Evolutionary conservation across 2,329 filamentous ascomycete species (phyloP).

Genomic region (Hypoxylon sp.): DNA sequence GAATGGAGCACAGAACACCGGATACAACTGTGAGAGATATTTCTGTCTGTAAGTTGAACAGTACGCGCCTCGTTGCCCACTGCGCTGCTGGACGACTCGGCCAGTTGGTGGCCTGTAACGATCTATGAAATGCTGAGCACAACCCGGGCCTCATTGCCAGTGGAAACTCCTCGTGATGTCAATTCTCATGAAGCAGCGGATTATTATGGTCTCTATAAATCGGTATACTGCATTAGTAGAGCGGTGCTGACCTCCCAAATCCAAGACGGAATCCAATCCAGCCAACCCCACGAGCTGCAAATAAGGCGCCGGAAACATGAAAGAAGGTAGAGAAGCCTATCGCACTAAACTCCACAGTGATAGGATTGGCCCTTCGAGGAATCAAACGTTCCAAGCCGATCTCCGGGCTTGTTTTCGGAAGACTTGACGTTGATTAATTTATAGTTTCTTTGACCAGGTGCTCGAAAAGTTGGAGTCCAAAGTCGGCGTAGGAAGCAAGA

Average conservation of each 20-base stretch:
- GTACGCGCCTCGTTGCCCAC: neutral
- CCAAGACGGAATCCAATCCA: neutral
- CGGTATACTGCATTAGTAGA: neutral
- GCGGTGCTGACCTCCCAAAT: too few species aligned
- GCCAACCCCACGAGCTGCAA: neutral
- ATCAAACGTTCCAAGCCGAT: too few species aligned
- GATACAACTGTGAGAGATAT: neutral
- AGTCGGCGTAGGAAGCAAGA: too few species aligned
- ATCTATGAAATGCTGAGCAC: neutral
- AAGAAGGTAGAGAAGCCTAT: neutral
- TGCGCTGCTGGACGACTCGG: neutral
- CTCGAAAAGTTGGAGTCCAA: too few species aligned
- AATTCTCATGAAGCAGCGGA: neutral
- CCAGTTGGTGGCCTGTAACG: neutral
- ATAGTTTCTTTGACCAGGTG: too few species aligned
- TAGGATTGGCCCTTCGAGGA: too few species aligned
- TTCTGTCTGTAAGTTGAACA: constrained; percentile 1
- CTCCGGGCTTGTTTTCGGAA: too few species aligned
- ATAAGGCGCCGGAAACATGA: neutral
- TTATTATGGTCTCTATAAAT: neutral
- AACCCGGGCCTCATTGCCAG: neutral
- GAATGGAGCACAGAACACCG: constrained; percentile 1
- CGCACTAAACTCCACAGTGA: too few species aligned
- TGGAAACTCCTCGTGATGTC: neutral
- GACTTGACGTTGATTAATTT: too few species aligned